phyloP scores from a whole-genome alignment of 345 rosid genomes.

The Zanthoxylum bungeanum region DNA sequence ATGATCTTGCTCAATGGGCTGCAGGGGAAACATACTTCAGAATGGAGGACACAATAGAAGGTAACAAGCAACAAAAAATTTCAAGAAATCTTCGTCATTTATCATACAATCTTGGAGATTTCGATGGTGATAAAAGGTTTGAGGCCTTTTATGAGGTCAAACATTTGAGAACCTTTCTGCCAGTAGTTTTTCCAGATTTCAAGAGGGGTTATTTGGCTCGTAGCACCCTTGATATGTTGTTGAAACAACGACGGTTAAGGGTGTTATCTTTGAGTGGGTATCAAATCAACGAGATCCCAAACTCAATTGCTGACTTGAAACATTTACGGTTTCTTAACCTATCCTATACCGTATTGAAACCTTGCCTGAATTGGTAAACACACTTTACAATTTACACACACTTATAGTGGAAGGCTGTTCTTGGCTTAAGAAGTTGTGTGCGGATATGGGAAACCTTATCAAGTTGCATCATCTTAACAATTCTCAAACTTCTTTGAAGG shows the following conservation, averaged over 20 bases:
- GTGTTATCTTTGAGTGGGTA: background rate
- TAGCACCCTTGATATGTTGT: background rate
- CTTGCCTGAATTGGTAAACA: background rate
- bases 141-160: background rate
- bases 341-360: background rate
- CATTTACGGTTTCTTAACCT: conserved; percentile 4
- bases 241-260: background rate
- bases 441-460: background rate
- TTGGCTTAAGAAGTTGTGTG: background rate
- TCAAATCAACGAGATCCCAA: background rate
- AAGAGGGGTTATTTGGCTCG: background rate
- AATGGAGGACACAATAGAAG: background rate
- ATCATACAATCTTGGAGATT: background rate
- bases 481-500: background rate
- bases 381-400: conserved; percentile 10
- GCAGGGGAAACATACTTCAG: background rate
- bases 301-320: background rate
- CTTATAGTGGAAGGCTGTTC: background rate
- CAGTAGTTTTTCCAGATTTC: background rate
- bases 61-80: background rate
- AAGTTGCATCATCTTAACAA: no score
- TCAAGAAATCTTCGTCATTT: background rate
- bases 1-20: conserved; percentile 8
- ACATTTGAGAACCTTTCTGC: background rate
- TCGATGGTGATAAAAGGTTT: background rate